These are phyloP conservation scores for Cardiospermum halicacabum DNA, from an alignment of 345 rosid genomes.

Conservation along the genomic window DNA sequence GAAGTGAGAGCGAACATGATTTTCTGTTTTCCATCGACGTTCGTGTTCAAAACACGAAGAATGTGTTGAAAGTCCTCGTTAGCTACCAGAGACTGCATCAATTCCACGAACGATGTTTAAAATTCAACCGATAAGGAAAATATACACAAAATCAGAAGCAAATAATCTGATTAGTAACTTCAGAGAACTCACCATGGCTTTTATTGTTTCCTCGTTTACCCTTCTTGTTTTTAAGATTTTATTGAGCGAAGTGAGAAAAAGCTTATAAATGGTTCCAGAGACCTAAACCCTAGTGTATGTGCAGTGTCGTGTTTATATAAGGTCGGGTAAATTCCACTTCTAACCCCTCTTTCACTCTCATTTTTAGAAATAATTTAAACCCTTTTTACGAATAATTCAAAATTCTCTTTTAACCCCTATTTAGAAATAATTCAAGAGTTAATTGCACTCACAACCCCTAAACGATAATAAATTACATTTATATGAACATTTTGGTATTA, in stretches of 20 bases:
- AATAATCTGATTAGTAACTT: background rate
- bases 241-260: background rate
- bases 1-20: slow-evolving; percentile 39
- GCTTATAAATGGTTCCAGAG: slow-evolving; percentile 5
- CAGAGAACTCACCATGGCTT: slow-evolving; percentile 1
- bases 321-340: too few species aligned
- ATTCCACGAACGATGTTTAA: background rate
- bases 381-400: too few species aligned
- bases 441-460: too few species aligned
- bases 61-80: slow-evolving; percentile 43
- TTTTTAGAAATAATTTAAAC: too few species aligned
- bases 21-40: slow-evolving; percentile 31
- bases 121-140: background rate
- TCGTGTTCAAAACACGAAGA: slow-evolving; percentile 30
- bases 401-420: too few species aligned
- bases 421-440: too few species aligned
- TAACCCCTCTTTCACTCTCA: too few species aligned
- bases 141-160: background rate
- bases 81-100: slow-evolving; percentile 31
- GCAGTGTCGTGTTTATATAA: too few species aligned
- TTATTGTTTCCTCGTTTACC: background rate
- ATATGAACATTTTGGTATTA: too few species aligned
- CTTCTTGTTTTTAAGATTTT: background rate
- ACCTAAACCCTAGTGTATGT: slow-evolving; percentile 9
- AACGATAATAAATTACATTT: too few species aligned